A percentile compares a stretch with the other conserved stretches of the same genome.
These are phyloP conservation scores for Aspergillus fumigatus DNA, from an alignment of 2,329 filamentous ascomycete species.

Conservation along the genomic window DNA sequence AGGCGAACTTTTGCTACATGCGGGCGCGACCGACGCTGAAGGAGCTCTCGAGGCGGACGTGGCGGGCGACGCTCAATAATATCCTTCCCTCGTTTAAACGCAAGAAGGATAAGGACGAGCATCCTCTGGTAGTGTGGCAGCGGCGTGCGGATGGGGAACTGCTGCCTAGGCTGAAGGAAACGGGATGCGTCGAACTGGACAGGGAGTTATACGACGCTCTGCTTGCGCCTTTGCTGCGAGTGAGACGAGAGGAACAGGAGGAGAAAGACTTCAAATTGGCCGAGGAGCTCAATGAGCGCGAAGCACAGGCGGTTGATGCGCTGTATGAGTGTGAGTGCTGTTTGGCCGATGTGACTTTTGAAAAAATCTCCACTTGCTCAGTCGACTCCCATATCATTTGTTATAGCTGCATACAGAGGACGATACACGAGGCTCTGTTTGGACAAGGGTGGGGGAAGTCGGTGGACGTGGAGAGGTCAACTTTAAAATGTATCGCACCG, in stretches of 20 bases:
- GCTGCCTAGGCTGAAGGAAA: constrained; percentile 35
- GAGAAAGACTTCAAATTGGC: constrained; percentile 36
- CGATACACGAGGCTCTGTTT: constrained; percentile 82
- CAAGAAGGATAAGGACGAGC: constrained; percentile 36
- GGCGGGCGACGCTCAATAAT: constrained; percentile 42
- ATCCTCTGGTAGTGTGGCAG: constrained; percentile 39
- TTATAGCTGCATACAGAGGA: constrained; percentile 72
- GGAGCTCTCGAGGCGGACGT: constrained; percentile 41
- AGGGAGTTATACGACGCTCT: constrained; percentile 37
- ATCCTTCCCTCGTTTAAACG: constrained; percentile 40
- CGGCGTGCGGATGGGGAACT: constrained; percentile 28
- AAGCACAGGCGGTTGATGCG: constrained; percentile 38
- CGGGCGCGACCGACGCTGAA: constrained; percentile 41
- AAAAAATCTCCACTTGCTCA: constrained; percentile 45
- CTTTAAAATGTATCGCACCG: constrained; percentile 78
- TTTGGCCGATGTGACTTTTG: constrained; percentile 44
- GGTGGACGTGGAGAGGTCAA: constrained; percentile 67
- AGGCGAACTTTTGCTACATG: constrained; percentile 45
- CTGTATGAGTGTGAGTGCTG: constrained; percentile 48
- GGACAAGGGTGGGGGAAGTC: constrained; percentile 87
- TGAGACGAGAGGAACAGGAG: constrained; percentile 34
- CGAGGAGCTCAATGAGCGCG: constrained; percentile 39
- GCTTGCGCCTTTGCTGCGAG: constrained; percentile 34
- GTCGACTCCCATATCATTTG: constrained; percentile 43
- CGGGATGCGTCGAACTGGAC: constrained; percentile 42